Base-by-base conservation (phyloP, 805 yeast species). In the Wickerhamiella azymoides region DNA sequence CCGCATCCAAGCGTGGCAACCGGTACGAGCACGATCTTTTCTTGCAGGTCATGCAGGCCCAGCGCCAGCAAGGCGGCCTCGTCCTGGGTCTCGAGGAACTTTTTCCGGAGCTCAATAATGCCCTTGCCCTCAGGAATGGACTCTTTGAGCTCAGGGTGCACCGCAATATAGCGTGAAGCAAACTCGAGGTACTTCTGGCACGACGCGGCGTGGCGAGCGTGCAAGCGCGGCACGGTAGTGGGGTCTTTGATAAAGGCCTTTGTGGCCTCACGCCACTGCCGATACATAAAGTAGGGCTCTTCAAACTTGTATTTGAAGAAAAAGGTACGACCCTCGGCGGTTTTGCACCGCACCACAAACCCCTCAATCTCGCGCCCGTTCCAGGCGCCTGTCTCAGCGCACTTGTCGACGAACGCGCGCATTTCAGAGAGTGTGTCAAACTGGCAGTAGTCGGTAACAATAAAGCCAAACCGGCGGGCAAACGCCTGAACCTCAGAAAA, bases 1-100 rank as follows among this genome's bases (percentile, higher is more conserved):
- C 98, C 98, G 62, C 96, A 84, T 0, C 97, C 97, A 44, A 89
- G 74, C 0, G 94, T 85, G 0, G 96, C 86, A 2, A 88, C 76
- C 0, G 97, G 89, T 1, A 85, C 73, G 2, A 92, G 56, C 0
- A 84, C 71, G 57, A 75, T 80, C 52, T 78, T 79, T 3, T 69
- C 65, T 1, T 62, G 66, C 36, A 50, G 41, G 37, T 45, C 49
- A 2, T 27, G 30, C 27, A 43, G 10, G 24, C 62, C 78, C 39
- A 71, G 66, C 24, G 69, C 67, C 13, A 77, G 60, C 48, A 80
- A 69, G 47, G 79, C 78, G 51, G 73, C 62, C 1, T 88, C 93
- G 6, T 73, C 62, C 51, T 73, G 78, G 44, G 67, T 63, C 10
- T 68, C 59, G 32, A 89, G 60, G 57, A 84, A 92, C 51, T 58